Base-by-base conservation (phyloP, 176 grass and related monocot species). In the Oryza glumipatula region DNA sequence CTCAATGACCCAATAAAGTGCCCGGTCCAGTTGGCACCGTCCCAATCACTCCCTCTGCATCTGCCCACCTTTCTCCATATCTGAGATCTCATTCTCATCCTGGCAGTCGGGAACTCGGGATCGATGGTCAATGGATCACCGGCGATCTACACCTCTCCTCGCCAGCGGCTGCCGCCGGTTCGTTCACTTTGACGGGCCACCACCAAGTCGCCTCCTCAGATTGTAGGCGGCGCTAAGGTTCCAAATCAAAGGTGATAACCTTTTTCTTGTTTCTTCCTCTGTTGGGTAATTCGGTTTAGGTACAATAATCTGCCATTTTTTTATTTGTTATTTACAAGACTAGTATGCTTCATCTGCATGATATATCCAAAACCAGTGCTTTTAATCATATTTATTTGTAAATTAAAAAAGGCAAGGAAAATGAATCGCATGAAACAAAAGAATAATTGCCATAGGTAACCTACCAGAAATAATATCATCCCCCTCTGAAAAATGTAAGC, bases 101-200 rank as follows among this genome's bases (percentile, higher is more conserved):
- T 67, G 24, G 41, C 74, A 22, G 10, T 43, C 60, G 30, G 19
- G 54, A n/a, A 66, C 43, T 43, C 60, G 30, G 19, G 54, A n/a
- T 72, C 43, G 33, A 74, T 79, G 46, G 68, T 72, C 43, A 44
- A 74, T 79, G 46, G 68, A 75, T 69, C 61, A 70, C 38, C 36
- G 26, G 48, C 1, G 16, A 85, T 16, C 77, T 51, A 32, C 24
- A 45, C 41, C 24, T 63, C 46, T 52, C 65, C 7, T 26, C n/a
- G n/a, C 47, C 10, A 76, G 49, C 38, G 5, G 30, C 16, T 28
- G 14, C 39, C 11, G 33, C 77, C 39, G 71, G 41, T 49, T 68
- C 7, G 76, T 41, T 70, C 65, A 6, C 44, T 48, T 70, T 65
- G 51, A 80, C 46, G 78, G 68, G 26, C 21, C 36, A 56, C 73